Evolutionary conservation across 2,329 filamentous ascomycete species (phyloP).

Genomic region (Coniochaeta sp.): DNA sequence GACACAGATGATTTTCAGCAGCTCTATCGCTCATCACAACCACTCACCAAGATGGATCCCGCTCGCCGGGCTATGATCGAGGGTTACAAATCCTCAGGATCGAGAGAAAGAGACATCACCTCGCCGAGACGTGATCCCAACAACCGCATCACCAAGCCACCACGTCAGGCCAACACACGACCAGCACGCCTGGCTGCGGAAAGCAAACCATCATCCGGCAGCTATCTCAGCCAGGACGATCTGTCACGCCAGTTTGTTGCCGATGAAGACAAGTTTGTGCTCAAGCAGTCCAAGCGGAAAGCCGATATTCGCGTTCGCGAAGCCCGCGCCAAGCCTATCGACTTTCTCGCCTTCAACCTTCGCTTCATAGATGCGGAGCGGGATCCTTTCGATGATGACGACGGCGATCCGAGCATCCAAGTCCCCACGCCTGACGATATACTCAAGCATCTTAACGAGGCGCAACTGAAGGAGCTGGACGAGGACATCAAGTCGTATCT

Average conservation of each 20-base stretch:
- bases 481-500: conserved; percentile 76
- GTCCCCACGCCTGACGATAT: conserved; percentile 76
- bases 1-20: too few relatives aligned
- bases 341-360: conserved; percentile 87
- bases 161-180: conserved; percentile 19
- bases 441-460: conserved; percentile 62
- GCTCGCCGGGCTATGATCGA: conserved; percentile 47
- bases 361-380: conserved; percentile 80
- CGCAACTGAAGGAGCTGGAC: conserved; percentile 67
- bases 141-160: conserved; percentile 49
- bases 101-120: conserved; percentile 38
- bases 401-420: conserved; percentile 64
- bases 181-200: conserved; percentile 14
- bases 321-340: conserved; percentile 83
- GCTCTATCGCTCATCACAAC: background rate
- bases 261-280: conserved; percentile 90
- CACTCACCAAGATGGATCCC: conserved; percentile 41
- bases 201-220: conserved; percentile 18
- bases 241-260: conserved; percentile 80
- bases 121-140: conserved; percentile 48
- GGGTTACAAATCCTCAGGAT: conserved; percentile 31
- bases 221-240: conserved; percentile 64
- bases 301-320: conserved; percentile 90
- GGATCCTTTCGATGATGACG: conserved; percentile 80
- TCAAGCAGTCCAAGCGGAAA: conserved; percentile 97